Evolutionary conservation across 2,329 filamentous ascomycete species (phyloP).

Genomic region (Cercospora berteroae): DNA sequence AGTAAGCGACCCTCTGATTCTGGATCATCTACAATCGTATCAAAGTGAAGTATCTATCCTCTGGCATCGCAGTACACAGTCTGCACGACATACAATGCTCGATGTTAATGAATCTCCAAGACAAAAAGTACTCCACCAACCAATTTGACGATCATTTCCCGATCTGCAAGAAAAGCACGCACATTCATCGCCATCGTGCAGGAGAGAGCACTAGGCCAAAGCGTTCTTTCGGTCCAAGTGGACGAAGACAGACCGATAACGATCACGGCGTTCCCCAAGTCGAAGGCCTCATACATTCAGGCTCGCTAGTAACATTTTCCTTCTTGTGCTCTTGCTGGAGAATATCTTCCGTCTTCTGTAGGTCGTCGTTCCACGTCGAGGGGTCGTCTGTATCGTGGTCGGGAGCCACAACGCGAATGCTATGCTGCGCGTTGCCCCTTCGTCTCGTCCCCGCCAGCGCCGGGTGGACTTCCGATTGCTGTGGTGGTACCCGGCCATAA

Average conservation of each 20-base stretch:
- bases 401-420: not conserved
- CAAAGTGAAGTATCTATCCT: not conserved
- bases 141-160: not conserved
- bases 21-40: not conserved
- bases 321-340: not conserved
- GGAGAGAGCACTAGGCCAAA: not conserved
- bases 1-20: not conserved
- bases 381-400: conserved; percentile 3
- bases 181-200: not conserved
- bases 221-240: not conserved
- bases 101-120: not conserved
- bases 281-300: not conserved
- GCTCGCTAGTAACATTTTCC: not conserved
- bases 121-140: not conserved
- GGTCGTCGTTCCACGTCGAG: not conserved
- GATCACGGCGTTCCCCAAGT: conserved; percentile 6
- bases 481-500: not conserved
- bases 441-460: not conserved
- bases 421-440: conserved; percentile 1
- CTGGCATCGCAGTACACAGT: not conserved
- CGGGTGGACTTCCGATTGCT: not conserved
- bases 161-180: not conserved
- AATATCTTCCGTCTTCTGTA: not conserved
- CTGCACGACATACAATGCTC: not conserved
- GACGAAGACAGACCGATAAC: not conserved